These are phyloP conservation scores for Ceratocystis variospora DNA, from an alignment of 2,329 filamentous ascomycete species.

Conservation along the genomic window DNA sequence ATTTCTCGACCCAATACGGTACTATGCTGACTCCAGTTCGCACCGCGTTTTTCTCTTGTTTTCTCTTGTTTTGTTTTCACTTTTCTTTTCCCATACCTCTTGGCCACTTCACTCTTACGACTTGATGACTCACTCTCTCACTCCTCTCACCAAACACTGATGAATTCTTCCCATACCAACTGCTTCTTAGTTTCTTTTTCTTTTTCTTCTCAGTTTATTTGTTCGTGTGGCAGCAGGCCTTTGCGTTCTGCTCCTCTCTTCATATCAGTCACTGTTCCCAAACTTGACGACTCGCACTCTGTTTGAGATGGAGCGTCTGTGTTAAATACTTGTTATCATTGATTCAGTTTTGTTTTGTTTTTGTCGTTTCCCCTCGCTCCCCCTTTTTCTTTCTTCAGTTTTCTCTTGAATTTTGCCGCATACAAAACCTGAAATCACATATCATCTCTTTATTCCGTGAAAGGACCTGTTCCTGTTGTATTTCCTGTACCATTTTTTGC, in stretches of 20 bases:
- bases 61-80: too few relatives aligned
- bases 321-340: background rate
- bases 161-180: background rate
- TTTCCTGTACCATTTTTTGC: background rate
- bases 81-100: background rate
- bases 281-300: background rate
- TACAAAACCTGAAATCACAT: background rate
- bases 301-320: background rate
- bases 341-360: background rate
- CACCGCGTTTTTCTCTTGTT: background rate
- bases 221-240: background rate
- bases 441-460: background rate
- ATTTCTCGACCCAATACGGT: background rate
- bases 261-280: conserved; percentile 10
- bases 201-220: conserved; percentile 9
- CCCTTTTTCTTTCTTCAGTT: background rate
- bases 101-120: background rate
- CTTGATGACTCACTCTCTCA: background rate
- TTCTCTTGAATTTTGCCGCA: background rate
- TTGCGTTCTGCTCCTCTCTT: background rate
- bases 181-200: background rate
- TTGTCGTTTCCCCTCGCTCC: background rate
- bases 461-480: too few relatives aligned
- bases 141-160: background rate
- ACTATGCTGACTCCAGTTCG: background rate